Conservation (phyloP, 208 protist species). For the Crithidia bombi region DNA sequence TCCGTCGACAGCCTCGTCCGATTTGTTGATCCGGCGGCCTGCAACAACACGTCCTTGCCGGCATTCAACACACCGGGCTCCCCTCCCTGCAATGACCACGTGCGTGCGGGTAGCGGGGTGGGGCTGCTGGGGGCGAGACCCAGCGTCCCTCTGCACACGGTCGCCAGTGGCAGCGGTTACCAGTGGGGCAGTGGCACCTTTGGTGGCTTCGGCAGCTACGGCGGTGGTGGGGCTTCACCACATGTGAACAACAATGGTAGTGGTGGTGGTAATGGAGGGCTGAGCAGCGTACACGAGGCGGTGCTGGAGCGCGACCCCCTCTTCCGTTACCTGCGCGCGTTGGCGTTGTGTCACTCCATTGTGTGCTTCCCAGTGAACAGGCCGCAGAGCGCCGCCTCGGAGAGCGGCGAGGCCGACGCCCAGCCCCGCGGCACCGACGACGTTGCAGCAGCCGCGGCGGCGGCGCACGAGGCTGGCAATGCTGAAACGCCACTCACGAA, state of each 20-base stretch:
- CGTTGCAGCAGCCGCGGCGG: neutral
- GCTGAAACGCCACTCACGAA: neutral
- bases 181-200: slow-evolving; percentile 21
- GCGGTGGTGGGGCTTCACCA: neutral
- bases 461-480: neutral
- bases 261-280: slow-evolving; percentile 10
- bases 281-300: slow-evolving; percentile 32
- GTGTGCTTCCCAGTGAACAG: slow-evolving; percentile 67
- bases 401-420: neutral
- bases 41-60: slow-evolving; percentile 2
- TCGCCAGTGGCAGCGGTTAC: slow-evolving; percentile 7
- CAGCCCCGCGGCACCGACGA: neutral
- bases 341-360: slow-evolving; percentile 80
- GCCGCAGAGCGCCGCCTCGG: neutral
- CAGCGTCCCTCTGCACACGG: neutral
- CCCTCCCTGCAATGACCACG: neutral
- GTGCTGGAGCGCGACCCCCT: slow-evolving; percentile 53
- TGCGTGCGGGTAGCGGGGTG: slow-evolving; percentile 1
- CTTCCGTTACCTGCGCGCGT: slow-evolving; percentile 67
- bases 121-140: neutral
- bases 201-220: neutral
- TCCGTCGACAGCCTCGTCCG: neutral
- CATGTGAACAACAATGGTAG: neutral
- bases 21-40: neutral
- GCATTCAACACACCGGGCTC: neutral